phyloP scores from a whole-genome alignment of 805 yeast genomes.

The Schizosaccharomyces osmophilus region DNA sequence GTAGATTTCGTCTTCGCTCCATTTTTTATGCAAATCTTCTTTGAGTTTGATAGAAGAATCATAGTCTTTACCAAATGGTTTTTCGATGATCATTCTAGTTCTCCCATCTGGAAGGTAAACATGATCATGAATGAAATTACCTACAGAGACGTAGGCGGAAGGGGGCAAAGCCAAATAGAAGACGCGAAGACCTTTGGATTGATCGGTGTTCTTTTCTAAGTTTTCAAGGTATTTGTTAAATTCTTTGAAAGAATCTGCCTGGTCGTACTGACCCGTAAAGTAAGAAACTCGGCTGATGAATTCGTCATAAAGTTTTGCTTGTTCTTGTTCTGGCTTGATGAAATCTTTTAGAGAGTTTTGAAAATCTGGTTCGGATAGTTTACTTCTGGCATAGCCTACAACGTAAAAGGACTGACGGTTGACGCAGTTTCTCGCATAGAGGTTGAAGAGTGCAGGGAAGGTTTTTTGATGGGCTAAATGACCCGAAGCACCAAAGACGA shows the following conservation, averaged over 20 bases:
- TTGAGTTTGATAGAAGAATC: constrained; percentile 56
- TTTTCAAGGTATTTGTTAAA: constrained; percentile 31
- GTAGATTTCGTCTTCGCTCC: constrained; percentile 73
- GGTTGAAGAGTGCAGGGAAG: constrained; percentile 15
- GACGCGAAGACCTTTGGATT: constrained; percentile 33
- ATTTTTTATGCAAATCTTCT: constrained; percentile 52
- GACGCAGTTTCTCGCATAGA: not conserved
- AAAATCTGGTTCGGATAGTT: constrained; percentile 41
- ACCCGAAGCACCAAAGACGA: constrained; percentile 86
- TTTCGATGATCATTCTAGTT: constrained; percentile 73
- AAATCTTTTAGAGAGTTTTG: constrained; percentile 28
- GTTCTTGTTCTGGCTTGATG: constrained; percentile 20
- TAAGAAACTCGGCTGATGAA: constrained; percentile 48
- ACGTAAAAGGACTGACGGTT: constrained; percentile 29
- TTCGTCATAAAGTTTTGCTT: constrained; percentile 11
- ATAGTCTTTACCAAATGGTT: constrained; percentile 91
- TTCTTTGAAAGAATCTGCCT: constrained; percentile 42
- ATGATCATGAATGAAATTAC: constrained; percentile 40
- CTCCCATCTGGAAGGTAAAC: constrained; percentile 40
- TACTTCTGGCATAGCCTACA: constrained; percentile 79
- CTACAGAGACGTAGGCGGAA: constrained; percentile 61
- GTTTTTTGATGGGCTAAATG: constrained; percentile 90
- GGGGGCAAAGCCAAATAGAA: constrained; percentile 93
- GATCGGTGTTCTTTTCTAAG: constrained; percentile 32
- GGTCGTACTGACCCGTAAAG: constrained; percentile 57